A percentile compares a stretch with the other conserved stretches of the same genome.
These are phyloP conservation scores for Austropuccinia psidii DNA, from an alignment of 1,284 basidiomycete species.

Conservation along the genomic window DNA sequence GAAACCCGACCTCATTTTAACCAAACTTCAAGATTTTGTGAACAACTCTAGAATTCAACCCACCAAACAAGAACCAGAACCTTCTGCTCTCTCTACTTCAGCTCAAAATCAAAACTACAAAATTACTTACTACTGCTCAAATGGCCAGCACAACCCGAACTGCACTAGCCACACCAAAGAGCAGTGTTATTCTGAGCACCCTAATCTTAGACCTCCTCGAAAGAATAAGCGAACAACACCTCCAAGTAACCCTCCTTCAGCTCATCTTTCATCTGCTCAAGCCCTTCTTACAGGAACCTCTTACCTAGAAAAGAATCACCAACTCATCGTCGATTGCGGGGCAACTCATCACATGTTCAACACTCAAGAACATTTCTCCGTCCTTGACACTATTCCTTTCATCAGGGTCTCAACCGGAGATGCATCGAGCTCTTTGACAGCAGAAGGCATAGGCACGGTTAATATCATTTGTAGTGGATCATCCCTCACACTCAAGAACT, in stretches of 20 bases:
- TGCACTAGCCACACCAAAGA: too few relatives aligned
- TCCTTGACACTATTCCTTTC: background rate
- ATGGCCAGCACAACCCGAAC: too few relatives aligned
- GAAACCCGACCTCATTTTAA: background rate
- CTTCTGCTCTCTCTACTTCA: too few relatives aligned
- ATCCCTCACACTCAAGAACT: background rate
- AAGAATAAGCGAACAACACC: too few relatives aligned
- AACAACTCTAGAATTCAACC: background rate
- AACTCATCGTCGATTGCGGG: background rate
- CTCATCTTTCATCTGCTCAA: background rate
- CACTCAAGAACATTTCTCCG: background rate
- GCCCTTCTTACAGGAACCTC: too few relatives aligned
- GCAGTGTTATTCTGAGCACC: too few relatives aligned
- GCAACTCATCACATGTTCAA: background rate
- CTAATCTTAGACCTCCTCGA: too few relatives aligned
- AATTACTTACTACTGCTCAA: too few relatives aligned
- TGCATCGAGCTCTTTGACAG: background rate
- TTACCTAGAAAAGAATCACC: too few relatives aligned
- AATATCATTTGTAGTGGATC: background rate
- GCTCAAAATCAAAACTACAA: too few relatives aligned
- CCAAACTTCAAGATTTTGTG: background rate
- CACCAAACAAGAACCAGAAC: background rate
- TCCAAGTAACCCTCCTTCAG: background rate
- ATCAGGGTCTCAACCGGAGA: background rate
- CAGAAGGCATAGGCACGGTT: background rate